Base-by-base conservation (phyloP, 2,329 filamentous ascomycete genomes). In the Ophiostoma triangulosporum region DNA sequence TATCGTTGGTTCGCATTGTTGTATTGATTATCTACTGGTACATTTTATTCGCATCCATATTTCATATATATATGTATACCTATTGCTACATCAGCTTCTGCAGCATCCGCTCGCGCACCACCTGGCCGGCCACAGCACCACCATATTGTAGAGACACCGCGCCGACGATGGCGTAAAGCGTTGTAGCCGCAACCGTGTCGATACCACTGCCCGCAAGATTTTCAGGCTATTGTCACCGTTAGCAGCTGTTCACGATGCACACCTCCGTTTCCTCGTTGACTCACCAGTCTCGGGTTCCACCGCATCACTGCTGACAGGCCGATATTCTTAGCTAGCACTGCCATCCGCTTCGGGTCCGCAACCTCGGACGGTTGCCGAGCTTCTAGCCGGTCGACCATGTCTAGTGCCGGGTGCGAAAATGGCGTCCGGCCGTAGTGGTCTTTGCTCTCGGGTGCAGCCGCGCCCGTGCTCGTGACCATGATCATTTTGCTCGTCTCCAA, bases 121-220 rank as follows among this genome's bases (percentile, higher is more conserved):
- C 69, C 65, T 79, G 76, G 59, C 82, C 84, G 55, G 91, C 89
- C 53, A 86, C 78, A 45, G 83, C 81, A 35, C 84, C 86, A 48
- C 93, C 93, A 60, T 86, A 82, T 67, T 96, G 88, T 63, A 98
- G 72, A n/a, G 88, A 83, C 52, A 98, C 69, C 11, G 93, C 93
- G 22, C 93, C 93, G 45, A 97, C 71, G 53, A 98, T 84, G 46
- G 90, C 88, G 65, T 89, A 88, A 53, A 98, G 63, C 3, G 88
- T 80, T 57, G 88, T 83, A 49, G 84, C 79, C 53, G 95, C 71
- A 24, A 97, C 83, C 4, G 83, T 73, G 26, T 87, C 78, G 27
- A 85, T 68, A 60, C 93, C 93, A 0, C 88, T 95, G 17, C 72
- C 70, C 51, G 76, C 66, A 52, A 95, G 74, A 61, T 89, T 83